A percentile compares a stretch with the other conserved stretches of the same genome.
Conservation (phyloP, 495 filamentous ascomycete genomes). For the Xylaria telfairii region DNA sequence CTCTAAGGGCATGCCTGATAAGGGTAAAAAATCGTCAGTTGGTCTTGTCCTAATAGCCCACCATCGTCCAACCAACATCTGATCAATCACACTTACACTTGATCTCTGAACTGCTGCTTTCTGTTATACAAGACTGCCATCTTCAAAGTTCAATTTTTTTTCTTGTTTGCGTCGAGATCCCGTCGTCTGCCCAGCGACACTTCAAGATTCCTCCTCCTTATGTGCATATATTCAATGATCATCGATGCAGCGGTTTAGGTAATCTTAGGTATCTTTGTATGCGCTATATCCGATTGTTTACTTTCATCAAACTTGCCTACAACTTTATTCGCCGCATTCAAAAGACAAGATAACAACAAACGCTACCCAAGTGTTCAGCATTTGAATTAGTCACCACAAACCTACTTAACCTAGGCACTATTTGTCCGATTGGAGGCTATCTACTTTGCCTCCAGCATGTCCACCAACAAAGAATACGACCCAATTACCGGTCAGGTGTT, state of each 20-base stretch:
- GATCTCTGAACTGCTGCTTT: neutral
- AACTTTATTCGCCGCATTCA: neutral
- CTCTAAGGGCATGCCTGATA: no score
- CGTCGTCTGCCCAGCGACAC: no score
- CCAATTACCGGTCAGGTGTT: neutral
- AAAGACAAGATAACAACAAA: neutral
- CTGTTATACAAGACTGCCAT: neutral
- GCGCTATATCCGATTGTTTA: neutral
- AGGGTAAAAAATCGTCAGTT: no score
- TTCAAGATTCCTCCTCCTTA: neutral
- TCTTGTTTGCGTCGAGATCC: no score
- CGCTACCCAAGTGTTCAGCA: no score
- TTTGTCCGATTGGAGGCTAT: neutral
- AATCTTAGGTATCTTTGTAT: neutral
- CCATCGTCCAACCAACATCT: no score
- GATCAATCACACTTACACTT: neutral
- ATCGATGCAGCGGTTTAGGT: neutral
- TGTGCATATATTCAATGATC: neutral
- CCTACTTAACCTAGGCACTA: no score
- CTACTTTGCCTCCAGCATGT: neutral
- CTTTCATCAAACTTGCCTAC: neutral
- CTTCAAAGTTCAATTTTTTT: no score
- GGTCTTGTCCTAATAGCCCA: no score
- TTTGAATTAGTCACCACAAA: neutral
- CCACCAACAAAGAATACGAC: neutral